Evolutionary conservation across 2,329 filamentous ascomycete genomes (phyloP).

Genomic region (Xylaria multiplex): DNA sequence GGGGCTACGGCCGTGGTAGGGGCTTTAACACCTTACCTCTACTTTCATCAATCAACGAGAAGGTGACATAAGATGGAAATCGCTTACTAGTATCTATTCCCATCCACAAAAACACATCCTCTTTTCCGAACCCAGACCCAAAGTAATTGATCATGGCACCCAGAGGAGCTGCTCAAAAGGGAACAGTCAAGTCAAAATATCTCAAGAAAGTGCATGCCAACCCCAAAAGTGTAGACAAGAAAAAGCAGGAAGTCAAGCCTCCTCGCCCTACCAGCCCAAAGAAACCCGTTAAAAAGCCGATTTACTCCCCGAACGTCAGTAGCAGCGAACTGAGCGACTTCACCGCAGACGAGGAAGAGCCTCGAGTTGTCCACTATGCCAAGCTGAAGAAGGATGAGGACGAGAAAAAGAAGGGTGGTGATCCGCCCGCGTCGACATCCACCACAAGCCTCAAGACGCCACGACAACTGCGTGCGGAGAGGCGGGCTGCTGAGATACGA

Average conservation of each 20-base stretch:
- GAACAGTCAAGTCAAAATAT: background rate
- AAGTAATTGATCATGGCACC: slow-evolving; percentile 19
- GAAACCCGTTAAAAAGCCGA: background rate
- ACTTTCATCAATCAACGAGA: background rate
- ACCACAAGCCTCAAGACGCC: background rate
- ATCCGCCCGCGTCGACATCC: background rate
- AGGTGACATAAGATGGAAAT: slow-evolving; percentile 8
- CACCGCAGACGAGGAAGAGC: slow-evolving; percentile 9
- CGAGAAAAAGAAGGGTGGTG: background rate
- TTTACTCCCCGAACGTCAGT: slow-evolving; percentile 23
- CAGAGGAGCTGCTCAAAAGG: background rate
- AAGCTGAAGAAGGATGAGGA: background rate
- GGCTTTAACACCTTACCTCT: background rate
- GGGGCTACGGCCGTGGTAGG: background rate
- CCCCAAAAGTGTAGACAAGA: background rate
- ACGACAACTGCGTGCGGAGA: slow-evolving; percentile 15
- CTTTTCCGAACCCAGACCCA: background rate
- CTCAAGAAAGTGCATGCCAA: slow-evolving; percentile 11
- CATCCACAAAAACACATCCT: background rate
- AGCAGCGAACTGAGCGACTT: slow-evolving; percentile 22
- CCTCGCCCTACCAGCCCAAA: too few species aligned
- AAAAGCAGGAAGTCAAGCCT: background rate
- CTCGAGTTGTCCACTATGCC: background rate
- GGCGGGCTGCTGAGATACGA: slow-evolving; percentile 9
- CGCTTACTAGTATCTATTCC: background rate